Percentiles rank a stretch among this genome's conserved stretches.
Evolutionary conservation across 2,329 filamentous ascomycete genomes (phyloP).

Genomic region (Fusarium heterosporum): DNA sequence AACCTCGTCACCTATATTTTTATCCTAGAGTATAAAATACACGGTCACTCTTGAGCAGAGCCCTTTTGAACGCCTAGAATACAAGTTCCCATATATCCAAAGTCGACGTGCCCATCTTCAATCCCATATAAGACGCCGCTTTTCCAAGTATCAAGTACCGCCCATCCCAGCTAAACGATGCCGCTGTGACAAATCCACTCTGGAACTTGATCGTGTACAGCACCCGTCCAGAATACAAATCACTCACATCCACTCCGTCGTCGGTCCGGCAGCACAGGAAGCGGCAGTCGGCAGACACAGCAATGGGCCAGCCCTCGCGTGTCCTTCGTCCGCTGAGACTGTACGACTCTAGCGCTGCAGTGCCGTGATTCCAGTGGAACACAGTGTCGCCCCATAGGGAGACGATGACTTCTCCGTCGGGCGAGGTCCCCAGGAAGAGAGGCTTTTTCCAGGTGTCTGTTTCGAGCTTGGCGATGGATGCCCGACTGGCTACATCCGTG

Average conservation of each 20-base stretch:
- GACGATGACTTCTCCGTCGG: conserved; percentile 48
- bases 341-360: conserved; percentile 49
- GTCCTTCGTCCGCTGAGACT: conserved; percentile 47
- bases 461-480: conserved; percentile 47
- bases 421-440: conserved; percentile 45
- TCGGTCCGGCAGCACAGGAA: conserved; percentile 53
- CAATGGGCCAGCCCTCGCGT: conserved; percentile 53
- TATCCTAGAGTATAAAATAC: background rate
- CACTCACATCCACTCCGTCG: conserved; percentile 52
- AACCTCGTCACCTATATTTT: background rate
- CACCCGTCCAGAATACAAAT: conserved; percentile 50
- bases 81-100: conserved; percentile 48
- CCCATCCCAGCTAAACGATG: conserved; percentile 50
- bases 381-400: conserved; percentile 53
- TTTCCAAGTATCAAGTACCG: conserved; percentile 49
- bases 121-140: conserved; percentile 40
- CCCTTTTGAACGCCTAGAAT: conserved; percentile 39
- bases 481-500: conserved; percentile 35
- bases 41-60: background rate
- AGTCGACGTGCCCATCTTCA: conserved; percentile 43
- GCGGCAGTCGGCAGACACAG: conserved; percentile 52
- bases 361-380: conserved; percentile 50
- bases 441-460: conserved; percentile 47
- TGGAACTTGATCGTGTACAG: conserved; percentile 49
- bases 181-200: conserved; percentile 49